Conservation (phyloP, 345 rosid genomes). For the Psidium guajava region DNA sequence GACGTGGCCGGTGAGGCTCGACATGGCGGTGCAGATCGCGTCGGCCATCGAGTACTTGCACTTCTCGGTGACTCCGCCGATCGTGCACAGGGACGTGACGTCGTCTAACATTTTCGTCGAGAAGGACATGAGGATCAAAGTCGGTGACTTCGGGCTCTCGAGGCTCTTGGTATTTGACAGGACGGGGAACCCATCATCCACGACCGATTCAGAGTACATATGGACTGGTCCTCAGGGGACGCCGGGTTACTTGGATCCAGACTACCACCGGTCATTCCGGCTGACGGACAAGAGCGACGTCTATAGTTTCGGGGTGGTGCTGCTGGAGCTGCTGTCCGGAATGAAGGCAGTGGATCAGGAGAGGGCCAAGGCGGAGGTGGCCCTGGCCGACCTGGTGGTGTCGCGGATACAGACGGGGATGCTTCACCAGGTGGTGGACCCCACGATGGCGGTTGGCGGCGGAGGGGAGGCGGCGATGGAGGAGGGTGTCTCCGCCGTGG, state of each 20-base stretch:
- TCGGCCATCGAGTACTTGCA: slow-evolving; percentile 72
- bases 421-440: slow-evolving; percentile 63
- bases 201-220: slow-evolving; percentile 35
- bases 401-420: slow-evolving; percentile 74
- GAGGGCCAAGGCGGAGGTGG: slow-evolving; percentile 69
- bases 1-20: slow-evolving; percentile 68
- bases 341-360: slow-evolving; percentile 78
- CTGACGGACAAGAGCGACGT: slow-evolving; percentile 90
- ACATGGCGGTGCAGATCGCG: slow-evolving; percentile 71
- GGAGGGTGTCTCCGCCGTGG: slow-evolving; percentile 52
- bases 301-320: slow-evolving; percentile 77
- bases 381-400: slow-evolving; percentile 73
- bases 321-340: slow-evolving; percentile 78
- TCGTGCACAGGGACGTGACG: slow-evolving; percentile 82
- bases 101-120: slow-evolving; percentile 80
- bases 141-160: slow-evolving; percentile 82
- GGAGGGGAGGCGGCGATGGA: slow-evolving; percentile 1
- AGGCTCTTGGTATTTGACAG: slow-evolving; percentile 50
- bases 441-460: slow-evolving; percentile 23
- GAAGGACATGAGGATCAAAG: slow-evolving; percentile 75
- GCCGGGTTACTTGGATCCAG: slow-evolving; percentile 89
- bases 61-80: slow-evolving; percentile 47
- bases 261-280: slow-evolving; percentile 80
- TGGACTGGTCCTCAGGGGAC: slow-evolving; percentile 97
- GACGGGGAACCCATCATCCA: slow-evolving; percentile 26